Evolutionary conservation across 177 flowering plant genomes (phyloP).

Genomic region (Tripterygium wilfordii): DNA sequence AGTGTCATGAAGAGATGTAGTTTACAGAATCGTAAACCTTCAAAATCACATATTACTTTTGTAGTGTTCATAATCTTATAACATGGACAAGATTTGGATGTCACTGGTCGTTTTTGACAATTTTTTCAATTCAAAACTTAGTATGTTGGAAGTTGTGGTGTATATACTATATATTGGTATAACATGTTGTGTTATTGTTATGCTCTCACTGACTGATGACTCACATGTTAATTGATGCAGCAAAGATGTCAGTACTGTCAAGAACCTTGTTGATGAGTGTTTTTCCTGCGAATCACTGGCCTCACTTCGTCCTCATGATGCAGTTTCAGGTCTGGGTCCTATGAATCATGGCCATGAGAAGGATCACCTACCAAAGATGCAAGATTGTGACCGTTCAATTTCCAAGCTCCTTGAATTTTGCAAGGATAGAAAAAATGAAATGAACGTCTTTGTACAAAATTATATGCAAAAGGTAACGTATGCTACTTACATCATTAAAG

Average conservation of each 20-base stretch:
- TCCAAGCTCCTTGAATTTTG: constrained; percentile 64
- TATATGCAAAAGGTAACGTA: constrained; percentile 85
- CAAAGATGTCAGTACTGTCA: constrained; percentile 94
- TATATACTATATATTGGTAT: too few species aligned
- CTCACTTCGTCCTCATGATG: constrained; percentile 98
- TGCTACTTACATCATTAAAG: constrained; percentile 65
- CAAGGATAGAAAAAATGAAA: constrained; percentile 76
- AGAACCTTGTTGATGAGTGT: constrained; percentile 91
- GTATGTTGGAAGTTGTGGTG: too few species aligned
- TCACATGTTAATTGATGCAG: constrained; percentile 66
- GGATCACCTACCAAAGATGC: constrained; percentile 82
- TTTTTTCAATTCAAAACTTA: too few species aligned
- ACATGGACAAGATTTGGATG: too few species aligned
- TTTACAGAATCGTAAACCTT: too few species aligned
- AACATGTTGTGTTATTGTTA: background rate
- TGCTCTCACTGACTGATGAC: too few species aligned
- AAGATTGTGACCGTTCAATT: constrained; percentile 54
- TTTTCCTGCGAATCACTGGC: constrained; percentile 61
- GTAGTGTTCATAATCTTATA: too few species aligned
- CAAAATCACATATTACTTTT: too few species aligned
- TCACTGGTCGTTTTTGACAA: too few species aligned
- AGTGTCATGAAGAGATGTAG: too few species aligned
- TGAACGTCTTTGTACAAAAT: constrained; percentile 78
- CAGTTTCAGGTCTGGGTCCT: constrained; percentile 98
- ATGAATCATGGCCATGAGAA: constrained; percentile 97